Conservation (phyloP, 345 rosid genomes). For the Firmiana major region DNA sequence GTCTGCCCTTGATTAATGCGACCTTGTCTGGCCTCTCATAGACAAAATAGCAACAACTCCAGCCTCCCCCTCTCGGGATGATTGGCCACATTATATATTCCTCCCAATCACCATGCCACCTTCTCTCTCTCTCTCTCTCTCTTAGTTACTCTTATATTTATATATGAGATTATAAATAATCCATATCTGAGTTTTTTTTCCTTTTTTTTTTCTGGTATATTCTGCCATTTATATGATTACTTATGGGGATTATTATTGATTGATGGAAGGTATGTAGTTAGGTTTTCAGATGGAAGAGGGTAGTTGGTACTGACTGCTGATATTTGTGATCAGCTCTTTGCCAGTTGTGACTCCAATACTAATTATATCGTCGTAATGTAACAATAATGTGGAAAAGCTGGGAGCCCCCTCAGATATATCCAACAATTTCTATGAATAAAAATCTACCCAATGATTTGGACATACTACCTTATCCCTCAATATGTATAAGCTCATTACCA, state of each 20-base stretch:
- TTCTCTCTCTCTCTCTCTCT: background rate
- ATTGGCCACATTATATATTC: background rate
- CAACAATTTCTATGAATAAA: background rate
- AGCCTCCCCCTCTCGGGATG: background rate
- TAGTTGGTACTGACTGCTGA: background rate
- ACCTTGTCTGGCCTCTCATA: constrained; percentile 29
- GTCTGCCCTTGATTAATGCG: constrained; percentile 35
- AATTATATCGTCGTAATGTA: background rate
- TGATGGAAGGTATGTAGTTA: background rate
- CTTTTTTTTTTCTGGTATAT: background rate
- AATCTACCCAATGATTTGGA: background rate
- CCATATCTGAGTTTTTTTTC: background rate
- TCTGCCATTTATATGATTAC: background rate
- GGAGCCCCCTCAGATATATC: too few relatives aligned
- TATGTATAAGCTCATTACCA: too few relatives aligned
- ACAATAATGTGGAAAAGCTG: background rate
- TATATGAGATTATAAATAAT: background rate
- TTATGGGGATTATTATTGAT: background rate
- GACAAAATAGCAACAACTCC: constrained; percentile 17
- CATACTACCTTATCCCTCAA: background rate
- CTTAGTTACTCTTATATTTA: background rate
- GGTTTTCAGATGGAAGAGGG: background rate
- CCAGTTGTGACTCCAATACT: background rate
- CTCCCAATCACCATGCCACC: background rate
- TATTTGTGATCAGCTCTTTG: background rate